These are phyloP conservation scores for Nemophila menziesii DNA, from an alignment of 257 asterid species.

Conservation along the genomic window DNA sequence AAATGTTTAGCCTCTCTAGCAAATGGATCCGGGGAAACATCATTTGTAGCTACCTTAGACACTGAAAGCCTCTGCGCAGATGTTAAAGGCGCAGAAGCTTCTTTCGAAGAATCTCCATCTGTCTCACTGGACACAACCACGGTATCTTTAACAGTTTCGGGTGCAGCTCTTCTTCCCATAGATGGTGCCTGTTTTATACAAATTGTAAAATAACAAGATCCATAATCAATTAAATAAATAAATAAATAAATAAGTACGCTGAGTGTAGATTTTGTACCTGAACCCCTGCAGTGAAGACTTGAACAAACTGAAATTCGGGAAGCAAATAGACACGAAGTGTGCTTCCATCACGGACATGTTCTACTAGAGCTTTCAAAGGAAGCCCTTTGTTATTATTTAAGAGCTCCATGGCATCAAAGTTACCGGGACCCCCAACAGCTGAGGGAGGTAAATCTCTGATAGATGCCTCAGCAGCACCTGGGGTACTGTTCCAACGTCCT, in stretches of 20 bases:
- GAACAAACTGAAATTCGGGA: slow-evolving; percentile 81
- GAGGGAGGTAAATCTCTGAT: slow-evolving; percentile 83
- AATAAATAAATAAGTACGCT: no score
- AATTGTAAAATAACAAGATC: not conserved
- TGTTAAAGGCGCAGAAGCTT: slow-evolving; percentile 57
- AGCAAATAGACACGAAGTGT: slow-evolving; percentile 83
- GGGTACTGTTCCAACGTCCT: slow-evolving; percentile 86
- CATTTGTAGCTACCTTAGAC: slow-evolving; percentile 43
- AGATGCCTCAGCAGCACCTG: slow-evolving; percentile 76
- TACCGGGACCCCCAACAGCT: slow-evolving; percentile 61
- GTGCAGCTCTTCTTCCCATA: slow-evolving; percentile 68
- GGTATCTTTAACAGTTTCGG: slow-evolving; percentile 34
- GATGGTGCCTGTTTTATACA: slow-evolving; percentile 59
- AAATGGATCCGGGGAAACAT: slow-evolving; percentile 72
- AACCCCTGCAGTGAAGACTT: slow-evolving; percentile 86
- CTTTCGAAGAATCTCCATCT: slow-evolving; percentile 54
- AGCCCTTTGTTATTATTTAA: slow-evolving; percentile 66
- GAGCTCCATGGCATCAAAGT: slow-evolving; percentile 71
- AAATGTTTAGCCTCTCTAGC: slow-evolving; percentile 97
- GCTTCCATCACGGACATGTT: slow-evolving; percentile 96
- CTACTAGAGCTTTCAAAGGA: slow-evolving; percentile 91
- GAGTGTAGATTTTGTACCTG: slow-evolving; percentile 38
- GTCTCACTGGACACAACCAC: slow-evolving; percentile 42
- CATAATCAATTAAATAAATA: not conserved
- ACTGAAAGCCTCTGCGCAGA: slow-evolving; percentile 88